phyloP scores from a whole-genome alignment of 148 eudicot species.

The Chenopodium album region DNA sequence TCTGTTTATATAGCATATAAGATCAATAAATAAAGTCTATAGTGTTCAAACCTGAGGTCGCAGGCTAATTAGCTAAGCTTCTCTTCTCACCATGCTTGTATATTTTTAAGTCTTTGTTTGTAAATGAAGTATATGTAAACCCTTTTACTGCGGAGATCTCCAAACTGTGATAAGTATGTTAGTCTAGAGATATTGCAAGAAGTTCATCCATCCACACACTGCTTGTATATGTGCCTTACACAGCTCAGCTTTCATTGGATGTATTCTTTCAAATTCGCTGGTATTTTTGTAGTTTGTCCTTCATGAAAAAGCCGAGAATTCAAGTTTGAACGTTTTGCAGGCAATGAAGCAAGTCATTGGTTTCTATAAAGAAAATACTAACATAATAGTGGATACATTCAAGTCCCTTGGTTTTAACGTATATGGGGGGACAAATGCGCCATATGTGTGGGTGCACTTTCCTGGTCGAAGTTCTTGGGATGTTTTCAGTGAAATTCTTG shows the following conservation, averaged over 20 bases:
- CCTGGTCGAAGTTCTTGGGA: slow-evolving; percentile 96
- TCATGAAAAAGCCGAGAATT: background rate
- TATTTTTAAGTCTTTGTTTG: no score
- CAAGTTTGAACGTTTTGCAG: slow-evolving; percentile 37
- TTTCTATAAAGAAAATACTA: slow-evolving; percentile 84
- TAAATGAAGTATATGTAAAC: no score
- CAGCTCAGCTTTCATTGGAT: background rate
- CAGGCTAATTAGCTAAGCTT: no score
- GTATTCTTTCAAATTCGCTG: background rate
- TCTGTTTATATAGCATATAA: no score
- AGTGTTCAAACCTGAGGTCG: no score
- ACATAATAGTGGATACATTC: slow-evolving; percentile 79
- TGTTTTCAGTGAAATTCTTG: slow-evolving; percentile 81
- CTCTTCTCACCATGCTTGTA: no score
- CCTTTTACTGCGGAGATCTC: no score
- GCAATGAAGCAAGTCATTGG: slow-evolving; percentile 85
- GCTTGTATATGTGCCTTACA: background rate
- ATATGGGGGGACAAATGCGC: slow-evolving; percentile 85
- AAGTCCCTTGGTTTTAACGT: slow-evolving; percentile 85
- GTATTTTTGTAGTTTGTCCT: background rate
- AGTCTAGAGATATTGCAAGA: background rate
- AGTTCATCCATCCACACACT: background rate
- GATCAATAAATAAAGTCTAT: no score
- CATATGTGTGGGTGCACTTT: slow-evolving; percentile 92
- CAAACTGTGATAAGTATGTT: no score